Base-by-base conservation (phyloP, 306 rosid genomes). In the Dryas octopetala region DNA sequence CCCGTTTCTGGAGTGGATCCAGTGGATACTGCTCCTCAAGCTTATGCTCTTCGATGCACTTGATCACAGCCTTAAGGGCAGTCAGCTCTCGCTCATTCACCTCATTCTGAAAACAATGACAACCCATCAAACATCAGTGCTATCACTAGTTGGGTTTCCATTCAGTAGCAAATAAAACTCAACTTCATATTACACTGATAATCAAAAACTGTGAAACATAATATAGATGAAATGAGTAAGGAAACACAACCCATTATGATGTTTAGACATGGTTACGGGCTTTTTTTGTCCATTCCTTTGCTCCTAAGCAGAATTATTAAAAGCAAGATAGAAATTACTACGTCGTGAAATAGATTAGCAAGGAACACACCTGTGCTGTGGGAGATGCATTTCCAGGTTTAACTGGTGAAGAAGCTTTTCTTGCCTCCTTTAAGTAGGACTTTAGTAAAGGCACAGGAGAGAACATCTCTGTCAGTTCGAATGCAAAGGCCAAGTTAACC, bases 11-110 rank as follows among this genome's bases (percentile, higher is more conserved):
- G 60, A 95, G 96, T 9, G 97, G 90, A 70, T 91, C 97, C 71
- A 87, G 77, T 2, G 98, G 87, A 81, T 87, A 95, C 79, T 78
- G 89, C 74, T 88, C 88, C 77, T 95, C 97, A n/a, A 95, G 93
- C 82, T 95, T 95, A 74, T 91, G 97, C 77, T 95, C 98, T 80
- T 95, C 98, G 76, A 95, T 81, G 85, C 93, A 89, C 80, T 89
- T 95, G 68, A 89, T 81, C 81, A 95, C 89, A 40, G 87, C 89
- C 82, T 89, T 95, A 0, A 95, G 97, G 57, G 97, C 97, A 57
- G 88, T 69, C 76, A 95, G 89, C 87, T 95, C 98, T 73, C 98
- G 81, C 17, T 95, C 98, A 44, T 85, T 90, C 70, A 90, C 91
- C 76, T 95, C 98, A 80, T 81, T 83, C 98, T 95, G 91, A 74